phyloP scores from a whole-genome alignment of 1,139 yeast genomes.

The Taiozyma sp. region DNA sequence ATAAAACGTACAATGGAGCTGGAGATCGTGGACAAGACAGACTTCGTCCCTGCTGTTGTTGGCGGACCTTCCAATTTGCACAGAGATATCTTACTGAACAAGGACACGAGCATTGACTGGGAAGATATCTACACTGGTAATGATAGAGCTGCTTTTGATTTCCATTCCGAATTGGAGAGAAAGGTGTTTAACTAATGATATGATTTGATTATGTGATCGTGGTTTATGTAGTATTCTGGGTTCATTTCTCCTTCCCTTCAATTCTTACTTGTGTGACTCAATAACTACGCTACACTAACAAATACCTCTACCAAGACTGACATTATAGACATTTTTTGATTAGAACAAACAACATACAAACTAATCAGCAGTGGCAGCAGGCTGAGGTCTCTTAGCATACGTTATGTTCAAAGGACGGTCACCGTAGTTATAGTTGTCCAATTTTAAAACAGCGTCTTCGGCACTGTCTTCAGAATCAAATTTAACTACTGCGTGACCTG shows the following conservation, averaged over 20 bases:
- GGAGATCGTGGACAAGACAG: slow-evolving; percentile 68
- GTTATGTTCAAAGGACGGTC: slow-evolving; percentile 66
- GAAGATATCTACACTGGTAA: slow-evolving; percentile 74
- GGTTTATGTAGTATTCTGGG: background rate
- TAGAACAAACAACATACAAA: background rate
- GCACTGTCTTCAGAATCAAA: slow-evolving; percentile 70
- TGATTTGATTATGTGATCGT: background rate
- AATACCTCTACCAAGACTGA: too few relatives aligned
- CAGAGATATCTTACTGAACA: slow-evolving; percentile 72
- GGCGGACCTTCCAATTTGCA: slow-evolving; percentile 57
- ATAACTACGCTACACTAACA: too few relatives aligned
- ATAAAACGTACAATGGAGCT: slow-evolving; percentile 87
- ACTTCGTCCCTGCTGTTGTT: slow-evolving; percentile 59
- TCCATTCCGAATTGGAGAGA: slow-evolving; percentile 72
- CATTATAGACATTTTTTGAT: too few relatives aligned
- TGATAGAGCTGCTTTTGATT: slow-evolving; percentile 31
- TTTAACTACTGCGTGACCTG: slow-evolving; percentile 83
- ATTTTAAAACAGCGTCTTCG: slow-evolving; percentile 65
- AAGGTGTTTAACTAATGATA: slow-evolving; percentile 20
- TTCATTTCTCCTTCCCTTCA: background rate
- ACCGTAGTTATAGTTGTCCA: slow-evolving; percentile 81
- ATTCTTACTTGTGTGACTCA: too few relatives aligned
- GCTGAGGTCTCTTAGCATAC: slow-evolving; percentile 39
- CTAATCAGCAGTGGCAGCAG: background rate
- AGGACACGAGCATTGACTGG: slow-evolving; percentile 81